Evolutionary conservation across 805 yeast genomes (phyloP), one percentile per base, ranked within the genome.

Genomic region (Dipodascus geniculatus): DNA sequence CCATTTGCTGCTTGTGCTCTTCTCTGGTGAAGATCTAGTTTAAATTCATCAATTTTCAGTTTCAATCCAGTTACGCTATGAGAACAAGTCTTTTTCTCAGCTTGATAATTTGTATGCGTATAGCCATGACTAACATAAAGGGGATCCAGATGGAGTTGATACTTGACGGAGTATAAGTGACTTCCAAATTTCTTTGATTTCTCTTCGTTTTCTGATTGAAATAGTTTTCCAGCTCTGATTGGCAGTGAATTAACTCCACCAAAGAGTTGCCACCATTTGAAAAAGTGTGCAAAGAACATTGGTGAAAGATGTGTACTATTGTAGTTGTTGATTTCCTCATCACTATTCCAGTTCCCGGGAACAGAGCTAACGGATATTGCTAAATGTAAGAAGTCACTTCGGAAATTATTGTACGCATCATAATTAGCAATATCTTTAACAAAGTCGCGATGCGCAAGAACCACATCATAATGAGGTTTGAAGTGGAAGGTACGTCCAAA

Each of bases 231-330:
- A 49, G 78, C 74, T 51, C 95, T 76, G 16, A 88, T 77, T 0
- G 98, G 96, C 20, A 90, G 71, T 52, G 88, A 80, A 59, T 85
- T 74, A 53, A 83, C 82, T 23, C 91, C 83, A n/a, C 83, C 77
- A 67, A 91, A 91, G 58, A 86, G 76, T 33, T 70, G 68, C 96
- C 96, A 90, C 98, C 98, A 93, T 2, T 67, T 64, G 62, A 80
- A 81, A 69, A 93, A 89, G 56, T 81, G 85, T 4, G 70, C 64
- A 59, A 91, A 74, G 0, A 82, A 76, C 2, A 71, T 72, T 1
- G 96, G 96, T 1, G 89, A 75, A 52, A 91, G 68, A 64, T 90
- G 95, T 48, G 86, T 75, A 1, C 89, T 74, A 68, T 90, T 91
- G 60, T 82, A 81, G 9, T 80, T 49, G 3, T 57, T 53, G 3